Evolutionary conservation across 2,329 filamentous ascomycete genomes (phyloP).

Genomic region (Helotiales sp.): DNA sequence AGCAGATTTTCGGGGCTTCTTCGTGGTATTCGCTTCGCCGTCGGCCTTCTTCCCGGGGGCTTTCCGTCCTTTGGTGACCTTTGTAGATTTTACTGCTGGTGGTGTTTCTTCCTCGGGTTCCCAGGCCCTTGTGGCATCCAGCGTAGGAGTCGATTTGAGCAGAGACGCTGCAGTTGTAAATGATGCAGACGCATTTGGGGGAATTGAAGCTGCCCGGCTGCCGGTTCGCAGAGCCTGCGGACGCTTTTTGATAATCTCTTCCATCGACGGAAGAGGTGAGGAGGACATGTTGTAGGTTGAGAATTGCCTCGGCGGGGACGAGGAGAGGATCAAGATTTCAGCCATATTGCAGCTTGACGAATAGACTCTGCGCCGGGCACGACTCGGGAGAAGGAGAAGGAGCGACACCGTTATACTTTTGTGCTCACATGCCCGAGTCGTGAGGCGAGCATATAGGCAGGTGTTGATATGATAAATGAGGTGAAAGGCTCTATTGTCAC

Average conservation of each 20-base stretch:
- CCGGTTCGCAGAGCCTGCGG: slow-evolving; percentile 37
- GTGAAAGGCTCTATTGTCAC: too few species aligned
- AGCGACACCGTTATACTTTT: slow-evolving; percentile 26
- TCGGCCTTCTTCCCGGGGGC: slow-evolving; percentile 5
- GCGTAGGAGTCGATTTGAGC: slow-evolving; percentile 4
- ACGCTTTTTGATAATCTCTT: slow-evolving; percentile 46
- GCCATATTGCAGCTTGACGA: slow-evolving; percentile 37
- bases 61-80: slow-evolving; percentile 29
- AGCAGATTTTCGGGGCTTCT: slow-evolving; percentile 11
- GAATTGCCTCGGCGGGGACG: slow-evolving; percentile 24
- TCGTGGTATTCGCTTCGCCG: slow-evolving; percentile 6
- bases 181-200: slow-evolving; percentile 37
- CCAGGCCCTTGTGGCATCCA: slow-evolving; percentile 7
- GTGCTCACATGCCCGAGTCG: slow-evolving; percentile 9
- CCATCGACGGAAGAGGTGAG: slow-evolving; percentile 47
- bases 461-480: not conserved
- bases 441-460: not conserved
- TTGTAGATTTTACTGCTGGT: slow-evolving; percentile 23
- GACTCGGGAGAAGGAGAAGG: slow-evolving; percentile 18
- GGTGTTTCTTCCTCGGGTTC: slow-evolving; percentile 6
- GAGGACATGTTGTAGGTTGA: slow-evolving; percentile 28
- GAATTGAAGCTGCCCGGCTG: slow-evolving; percentile 40
- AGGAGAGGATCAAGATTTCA: slow-evolving; percentile 27
- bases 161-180: slow-evolving; percentile 45
- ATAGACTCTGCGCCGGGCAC: slow-evolving; percentile 27